Conservation (phyloP, 1,139 yeast genomes). For the Zygosaccharomyces sapae region DNA sequence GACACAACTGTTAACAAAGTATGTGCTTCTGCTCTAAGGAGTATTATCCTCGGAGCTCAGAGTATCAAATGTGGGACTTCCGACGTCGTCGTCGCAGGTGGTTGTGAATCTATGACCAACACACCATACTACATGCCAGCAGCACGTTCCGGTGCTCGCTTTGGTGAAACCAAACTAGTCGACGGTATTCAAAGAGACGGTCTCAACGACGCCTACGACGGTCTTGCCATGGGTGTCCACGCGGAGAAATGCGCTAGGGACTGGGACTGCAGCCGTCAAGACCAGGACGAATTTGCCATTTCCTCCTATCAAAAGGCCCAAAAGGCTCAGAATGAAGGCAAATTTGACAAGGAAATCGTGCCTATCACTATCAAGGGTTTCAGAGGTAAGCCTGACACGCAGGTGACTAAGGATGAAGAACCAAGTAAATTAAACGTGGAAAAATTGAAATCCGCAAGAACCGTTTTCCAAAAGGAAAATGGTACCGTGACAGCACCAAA, state of each 20-base stretch:
- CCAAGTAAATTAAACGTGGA: slow-evolving; percentile 66
- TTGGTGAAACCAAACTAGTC: slow-evolving; percentile 70
- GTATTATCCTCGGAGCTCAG: slow-evolving; percentile 87
- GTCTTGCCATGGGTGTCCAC: slow-evolving; percentile 87
- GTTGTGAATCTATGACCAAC: slow-evolving; percentile 96
- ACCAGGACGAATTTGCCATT: slow-evolving; percentile 69
- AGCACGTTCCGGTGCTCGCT: slow-evolving; percentile 84
- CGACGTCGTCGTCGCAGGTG: slow-evolving; percentile 92
- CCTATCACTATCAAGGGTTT: slow-evolving; percentile 84
- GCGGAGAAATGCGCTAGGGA: slow-evolving; percentile 94
- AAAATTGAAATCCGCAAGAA: slow-evolving; percentile 74
- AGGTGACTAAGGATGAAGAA: slow-evolving; percentile 69
- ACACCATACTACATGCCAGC: slow-evolving; percentile 88
- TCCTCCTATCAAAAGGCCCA: slow-evolving; percentile 73
- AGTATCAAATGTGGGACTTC: slow-evolving; percentile 83
- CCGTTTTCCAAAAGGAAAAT: slow-evolving; percentile 84
- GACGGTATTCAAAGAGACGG: slow-evolving; percentile 94
- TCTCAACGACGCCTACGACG: slow-evolving; percentile 81
- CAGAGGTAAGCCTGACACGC: slow-evolving; percentile 87
- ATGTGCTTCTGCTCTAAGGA: slow-evolving; percentile 95
- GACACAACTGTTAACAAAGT: slow-evolving; percentile 94
- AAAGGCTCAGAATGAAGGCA: slow-evolving; percentile 71
- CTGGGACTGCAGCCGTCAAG: slow-evolving; percentile 58
- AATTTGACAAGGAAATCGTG: slow-evolving; percentile 73
- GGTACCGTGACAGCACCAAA: slow-evolving; percentile 97